Conservation (phyloP, 257 asterid genomes). For the Ophiorrhiza pumila region DNA sequence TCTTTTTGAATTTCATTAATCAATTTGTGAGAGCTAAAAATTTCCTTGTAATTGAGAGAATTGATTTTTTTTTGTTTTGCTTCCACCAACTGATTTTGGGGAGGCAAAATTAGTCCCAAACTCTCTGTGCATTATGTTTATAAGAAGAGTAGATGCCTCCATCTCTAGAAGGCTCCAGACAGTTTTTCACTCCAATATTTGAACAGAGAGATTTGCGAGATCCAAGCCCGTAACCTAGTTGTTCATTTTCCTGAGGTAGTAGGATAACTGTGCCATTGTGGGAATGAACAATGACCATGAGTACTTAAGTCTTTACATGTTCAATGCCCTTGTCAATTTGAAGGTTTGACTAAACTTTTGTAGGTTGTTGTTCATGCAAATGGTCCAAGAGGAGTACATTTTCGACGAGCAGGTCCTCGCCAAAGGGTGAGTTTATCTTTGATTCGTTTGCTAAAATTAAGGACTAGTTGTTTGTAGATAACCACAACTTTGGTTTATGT, state of each 20-base stretch:
- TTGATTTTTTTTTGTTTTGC: neutral
- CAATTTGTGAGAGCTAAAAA: neutral
- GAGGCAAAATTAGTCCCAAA: constrained; percentile 1
- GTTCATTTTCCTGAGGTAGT: constrained; percentile 5
- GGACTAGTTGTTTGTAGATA: neutral
- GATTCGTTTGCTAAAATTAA: neutral
- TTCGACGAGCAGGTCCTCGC: constrained; percentile 96
- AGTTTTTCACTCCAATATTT: neutral
- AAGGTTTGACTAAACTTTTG: neutral
- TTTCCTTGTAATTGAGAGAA: neutral
- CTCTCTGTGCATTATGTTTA: neutral
- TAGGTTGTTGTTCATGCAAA: constrained; percentile 81
- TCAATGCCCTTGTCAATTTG: neutral
- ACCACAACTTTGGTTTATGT: neutral
- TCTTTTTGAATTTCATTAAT: constrained; percentile 13
- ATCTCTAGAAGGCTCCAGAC: constrained; percentile 1
- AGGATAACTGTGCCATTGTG: constrained; percentile 1
- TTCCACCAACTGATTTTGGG: neutral
- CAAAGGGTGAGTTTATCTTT: constrained; percentile 46
- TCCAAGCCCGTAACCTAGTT: neutral
- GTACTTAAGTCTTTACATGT: neutral
- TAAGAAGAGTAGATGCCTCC: constrained; percentile 9
- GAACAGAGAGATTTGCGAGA: constrained; percentile 3
- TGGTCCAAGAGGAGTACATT: constrained; percentile 77
- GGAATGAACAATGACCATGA: constrained; percentile 5